Evolutionary conservation across 78 protist genomes (phyloP).

Genomic region (Guillardia theta): DNA sequence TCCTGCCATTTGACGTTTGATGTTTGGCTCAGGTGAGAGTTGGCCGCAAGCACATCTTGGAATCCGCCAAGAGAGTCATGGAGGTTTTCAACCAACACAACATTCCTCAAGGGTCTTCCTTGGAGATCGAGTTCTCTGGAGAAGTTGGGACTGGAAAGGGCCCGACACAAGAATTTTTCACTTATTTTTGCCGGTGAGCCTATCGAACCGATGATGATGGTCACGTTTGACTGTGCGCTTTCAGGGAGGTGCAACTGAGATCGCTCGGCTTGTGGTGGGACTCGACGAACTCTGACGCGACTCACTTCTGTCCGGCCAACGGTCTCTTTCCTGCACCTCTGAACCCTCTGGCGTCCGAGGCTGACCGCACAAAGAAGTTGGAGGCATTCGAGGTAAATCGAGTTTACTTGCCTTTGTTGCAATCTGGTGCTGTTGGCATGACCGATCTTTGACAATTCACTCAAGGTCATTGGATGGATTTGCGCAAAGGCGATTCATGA

Average conservation of each 20-base stretch:
- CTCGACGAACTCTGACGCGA: neutral
- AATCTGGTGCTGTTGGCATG: too few relatives aligned
- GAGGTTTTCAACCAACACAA: too few relatives aligned
- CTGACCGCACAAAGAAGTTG: neutral
- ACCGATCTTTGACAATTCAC: too few relatives aligned
- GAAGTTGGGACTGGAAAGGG: neutral
- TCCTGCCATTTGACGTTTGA: too few relatives aligned
- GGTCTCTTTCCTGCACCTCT: neutral
- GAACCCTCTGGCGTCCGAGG: too few relatives aligned
- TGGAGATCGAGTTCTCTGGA: neutral
- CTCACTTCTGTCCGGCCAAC: too few relatives aligned
- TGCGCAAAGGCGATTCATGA: constrained; percentile 3
- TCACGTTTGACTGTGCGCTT: neutral
- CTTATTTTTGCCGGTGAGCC: neutral
- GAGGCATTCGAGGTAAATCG: neutral
- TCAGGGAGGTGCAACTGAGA: neutral
- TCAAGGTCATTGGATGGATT: constrained; percentile 8
- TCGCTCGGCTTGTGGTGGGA: neutral
- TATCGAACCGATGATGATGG: neutral
- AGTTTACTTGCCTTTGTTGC: too few relatives aligned
- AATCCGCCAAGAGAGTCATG: neutral
- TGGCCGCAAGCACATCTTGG: neutral
- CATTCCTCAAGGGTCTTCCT: too few relatives aligned
- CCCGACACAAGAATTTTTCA: neutral
- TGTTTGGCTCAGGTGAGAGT: too few relatives aligned